Evolutionary conservation across 139 green algal species (phyloP).

Genomic region (Coelastrella sp.): DNA sequence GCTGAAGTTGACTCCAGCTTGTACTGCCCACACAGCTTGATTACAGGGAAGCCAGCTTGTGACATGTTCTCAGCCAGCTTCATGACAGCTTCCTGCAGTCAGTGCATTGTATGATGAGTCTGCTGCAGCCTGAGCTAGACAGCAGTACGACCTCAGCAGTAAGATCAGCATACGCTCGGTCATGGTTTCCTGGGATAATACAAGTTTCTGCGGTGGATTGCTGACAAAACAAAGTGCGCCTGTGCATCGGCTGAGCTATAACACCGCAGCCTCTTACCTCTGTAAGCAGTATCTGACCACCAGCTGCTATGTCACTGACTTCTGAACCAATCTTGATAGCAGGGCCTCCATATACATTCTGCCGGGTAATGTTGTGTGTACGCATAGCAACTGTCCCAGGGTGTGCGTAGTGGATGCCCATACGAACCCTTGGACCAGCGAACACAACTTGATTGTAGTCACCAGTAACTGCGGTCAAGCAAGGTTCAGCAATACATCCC

Average conservation of each 20-base stretch:
- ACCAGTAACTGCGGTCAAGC: neutral
- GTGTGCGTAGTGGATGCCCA: conserved; percentile 88
- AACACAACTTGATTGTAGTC: conserved; percentile 9
- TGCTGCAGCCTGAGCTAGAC: too few relatives aligned
- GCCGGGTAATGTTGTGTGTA: conserved; percentile 80
- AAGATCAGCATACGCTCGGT: too few relatives aligned
- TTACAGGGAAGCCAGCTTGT: conserved; percentile 76
- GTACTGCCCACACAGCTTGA: conserved; percentile 82
- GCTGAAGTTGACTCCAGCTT: conserved; percentile 24
- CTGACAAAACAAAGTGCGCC: too few relatives aligned
- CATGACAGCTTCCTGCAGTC: conserved; percentile 74
- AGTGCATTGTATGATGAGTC: too few relatives aligned
- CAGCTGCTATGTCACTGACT: conserved; percentile 72
- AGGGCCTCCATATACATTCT: conserved; percentile 81
- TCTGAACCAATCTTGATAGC: conserved; percentile 68
- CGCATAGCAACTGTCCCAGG: conserved; percentile 78
- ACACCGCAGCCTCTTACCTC: conserved; percentile 19
- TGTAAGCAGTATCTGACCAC: conserved; percentile 80
- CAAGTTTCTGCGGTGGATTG: too few relatives aligned
- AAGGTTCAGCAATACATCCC: too few relatives aligned
- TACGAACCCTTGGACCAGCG: conserved; percentile 83
- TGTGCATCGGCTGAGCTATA: neutral
- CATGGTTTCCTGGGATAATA: too few relatives aligned
- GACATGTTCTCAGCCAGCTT: conserved; percentile 76
- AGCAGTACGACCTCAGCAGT: too few relatives aligned